Conservation (phyloP, 192 early-diverging fungal species). For the Neocallimastix lanati region DNA sequence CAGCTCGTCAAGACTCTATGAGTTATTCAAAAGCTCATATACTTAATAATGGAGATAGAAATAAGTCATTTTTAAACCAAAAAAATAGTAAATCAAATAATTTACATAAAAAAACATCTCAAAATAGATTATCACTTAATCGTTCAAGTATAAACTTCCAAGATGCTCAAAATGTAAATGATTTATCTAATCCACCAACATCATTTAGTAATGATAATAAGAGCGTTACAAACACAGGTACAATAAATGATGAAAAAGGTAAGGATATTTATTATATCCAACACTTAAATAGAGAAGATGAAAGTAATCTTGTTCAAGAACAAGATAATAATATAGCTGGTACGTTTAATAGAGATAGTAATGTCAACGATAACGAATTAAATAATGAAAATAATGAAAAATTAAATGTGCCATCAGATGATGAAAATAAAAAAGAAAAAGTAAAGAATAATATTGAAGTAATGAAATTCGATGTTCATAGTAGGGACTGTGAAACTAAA, state of each 20-base stretch:
- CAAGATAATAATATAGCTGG: too few species aligned
- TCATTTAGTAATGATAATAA: too few species aligned
- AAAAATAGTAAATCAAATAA: not conserved
- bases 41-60: not conserved
- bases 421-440: not conserved
- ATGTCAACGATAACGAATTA: not conserved
- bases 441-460: not conserved
- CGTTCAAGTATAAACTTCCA: not conserved
- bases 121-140: not conserved
- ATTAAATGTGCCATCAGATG: too few species aligned
- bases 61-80: not conserved
- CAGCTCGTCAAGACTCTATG: not conserved
- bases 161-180: not conserved
- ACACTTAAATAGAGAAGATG: too few species aligned
- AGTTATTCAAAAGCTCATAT: not conserved
- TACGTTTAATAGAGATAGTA: too few species aligned
- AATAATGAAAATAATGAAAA: not conserved
- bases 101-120: not conserved
- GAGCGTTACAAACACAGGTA: too few species aligned
- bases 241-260: too few species aligned
- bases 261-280: too few species aligned
- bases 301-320: too few species aligned
- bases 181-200: not conserved
- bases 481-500: not conserved
- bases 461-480: not conserved